Evolutionary conservation across 306 rosid species (phyloP), one percentile per base, ranked within the genome.

Genomic region (Potentilla sterilis): DNA sequence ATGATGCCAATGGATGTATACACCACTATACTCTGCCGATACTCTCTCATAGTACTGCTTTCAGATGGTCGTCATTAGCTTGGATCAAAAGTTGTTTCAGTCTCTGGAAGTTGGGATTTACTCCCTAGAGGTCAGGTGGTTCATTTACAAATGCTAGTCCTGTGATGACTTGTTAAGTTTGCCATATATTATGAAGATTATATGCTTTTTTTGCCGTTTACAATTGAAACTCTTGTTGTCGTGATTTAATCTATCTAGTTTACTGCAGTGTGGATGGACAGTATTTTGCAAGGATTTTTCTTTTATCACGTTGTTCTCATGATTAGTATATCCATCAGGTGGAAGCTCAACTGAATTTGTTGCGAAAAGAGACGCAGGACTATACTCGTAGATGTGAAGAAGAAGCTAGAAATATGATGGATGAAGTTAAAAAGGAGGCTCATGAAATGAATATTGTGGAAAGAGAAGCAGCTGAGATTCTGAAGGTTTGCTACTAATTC

Each of bases 391-490:
- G 79, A 81, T 84, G 88, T 71, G 81, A 81, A 67, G 83, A 86
- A 13, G 96, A 92, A 79, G 84, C 89, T 18, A 85, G 81, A 77
- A 82, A 74, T 74, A 84, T 90, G 83, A 62, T 64, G 85, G 97
- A 89, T 22, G 92, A 88, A 63, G 77, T 92, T 28, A 79, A 87
- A 35, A 69, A 19, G 72, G 88, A 88, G 75, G 87, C 84, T 70
- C 85, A 37, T 73, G 85, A 88, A 67, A 61, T 95, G 77, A 81
- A 83, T 77, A 74, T 64, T 67, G 79, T 89, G 86, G 96, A 92
- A 81, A 78, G 79, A 81, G 97, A 92, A 82, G 97, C 88, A 15
- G 89, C 78, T 3, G 92, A 84, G 51, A 86, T 88, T 87, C 78
- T 87, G 59, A 83, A 91, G 96, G 98, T 28, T 28, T 28, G 28